Evolutionary conservation across 305 asterid genomes (phyloP).

Genomic region (Fraxinus paxiana): DNA sequence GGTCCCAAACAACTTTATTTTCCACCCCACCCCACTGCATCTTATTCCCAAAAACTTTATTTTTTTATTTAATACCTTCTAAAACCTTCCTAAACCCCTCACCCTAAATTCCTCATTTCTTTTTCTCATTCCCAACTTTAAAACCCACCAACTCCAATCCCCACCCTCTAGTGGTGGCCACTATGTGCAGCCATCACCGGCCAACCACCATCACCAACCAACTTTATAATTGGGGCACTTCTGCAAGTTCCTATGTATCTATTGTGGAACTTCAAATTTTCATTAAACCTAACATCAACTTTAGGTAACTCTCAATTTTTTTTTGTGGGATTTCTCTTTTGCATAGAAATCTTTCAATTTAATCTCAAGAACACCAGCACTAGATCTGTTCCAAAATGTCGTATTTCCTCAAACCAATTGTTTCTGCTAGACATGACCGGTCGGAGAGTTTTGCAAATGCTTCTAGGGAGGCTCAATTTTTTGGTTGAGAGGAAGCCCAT

Average conservation of each 20-base stretch:
- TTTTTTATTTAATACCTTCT: background rate
- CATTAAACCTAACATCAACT: background rate
- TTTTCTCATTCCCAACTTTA: background rate
- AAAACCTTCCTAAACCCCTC: background rate
- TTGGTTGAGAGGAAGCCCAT: background rate
- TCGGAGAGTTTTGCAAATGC: background rate
- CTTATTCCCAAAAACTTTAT: background rate
- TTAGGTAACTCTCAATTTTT: background rate
- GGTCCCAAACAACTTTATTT: background rate
- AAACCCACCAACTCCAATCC: background rate
- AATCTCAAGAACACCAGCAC: background rate
- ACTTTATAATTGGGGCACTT: background rate
- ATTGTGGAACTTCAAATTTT: background rate
- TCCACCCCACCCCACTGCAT: background rate
- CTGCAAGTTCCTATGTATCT: background rate
- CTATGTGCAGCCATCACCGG: background rate
- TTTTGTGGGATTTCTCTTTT: background rate
- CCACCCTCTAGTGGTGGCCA: background rate
- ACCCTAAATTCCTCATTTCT: background rate
- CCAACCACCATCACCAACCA: background rate
- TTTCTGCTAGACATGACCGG: background rate
- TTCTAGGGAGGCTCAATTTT: background rate
- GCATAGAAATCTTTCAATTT: background rate
- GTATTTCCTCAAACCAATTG: background rate
- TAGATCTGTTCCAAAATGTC: background rate